These are phyloP conservation scores for Euphorbia peplus DNA, from an alignment of 345 rosid genomes.

Conservation along the genomic window DNA sequence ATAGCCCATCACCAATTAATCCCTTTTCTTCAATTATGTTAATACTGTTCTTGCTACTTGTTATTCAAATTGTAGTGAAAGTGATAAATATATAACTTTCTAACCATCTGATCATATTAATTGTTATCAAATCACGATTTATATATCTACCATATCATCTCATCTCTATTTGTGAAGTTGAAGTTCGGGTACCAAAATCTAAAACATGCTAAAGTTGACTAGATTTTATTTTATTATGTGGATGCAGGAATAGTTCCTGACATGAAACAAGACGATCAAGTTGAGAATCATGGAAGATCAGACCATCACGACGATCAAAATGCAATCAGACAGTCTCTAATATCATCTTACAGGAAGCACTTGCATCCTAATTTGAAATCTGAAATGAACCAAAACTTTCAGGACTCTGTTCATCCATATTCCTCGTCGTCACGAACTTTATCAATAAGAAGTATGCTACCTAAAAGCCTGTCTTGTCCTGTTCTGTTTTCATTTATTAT, in stretches of 20 bases:
- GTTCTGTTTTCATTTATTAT: too few relatives aligned
- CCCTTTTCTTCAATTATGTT: neutral
- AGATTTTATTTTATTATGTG: too few relatives aligned
- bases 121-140: too few relatives aligned
- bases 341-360: slow-evolving; percentile 54
- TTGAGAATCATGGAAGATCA: slow-evolving; percentile 42
- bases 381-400: slow-evolving; percentile 42
- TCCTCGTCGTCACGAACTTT: slow-evolving; percentile 25
- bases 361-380: slow-evolving; percentile 53
- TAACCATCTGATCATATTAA: too few relatives aligned
- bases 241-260: slow-evolving; percentile 67
- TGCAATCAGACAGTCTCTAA: slow-evolving; percentile 54
- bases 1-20: neutral
- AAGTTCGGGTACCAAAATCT: too few relatives aligned
- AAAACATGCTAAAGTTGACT: too few relatives aligned
- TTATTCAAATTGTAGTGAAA: neutral
- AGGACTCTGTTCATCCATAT: slow-evolving; percentile 20
- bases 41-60: neutral
- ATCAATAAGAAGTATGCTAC: slow-evolving; percentile 35
- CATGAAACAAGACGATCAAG: slow-evolving; percentile 50
- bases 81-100: too few relatives aligned
- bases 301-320: slow-evolving; percentile 62
- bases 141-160: too few relatives aligned
- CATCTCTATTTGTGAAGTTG: too few relatives aligned
- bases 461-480: neutral